Evolutionary conservation across 805 yeast genomes (phyloP), one percentile per base, ranked within the genome.

Genomic region (Zygosaccharomyces siamensis): DNA sequence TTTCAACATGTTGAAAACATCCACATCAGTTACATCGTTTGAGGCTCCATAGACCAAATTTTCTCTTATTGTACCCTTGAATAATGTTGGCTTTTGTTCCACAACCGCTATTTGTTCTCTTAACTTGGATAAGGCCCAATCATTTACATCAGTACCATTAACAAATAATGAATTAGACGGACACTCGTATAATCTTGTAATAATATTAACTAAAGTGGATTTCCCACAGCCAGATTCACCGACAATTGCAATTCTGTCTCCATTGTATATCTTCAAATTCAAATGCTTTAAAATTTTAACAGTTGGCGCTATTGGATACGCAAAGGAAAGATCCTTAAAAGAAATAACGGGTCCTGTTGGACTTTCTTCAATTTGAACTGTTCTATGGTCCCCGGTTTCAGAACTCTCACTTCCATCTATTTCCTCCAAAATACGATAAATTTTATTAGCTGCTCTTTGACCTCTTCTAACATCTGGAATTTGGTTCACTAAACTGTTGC

Each of bases 201-300:
- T 53, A 10, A 90, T 56, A 1, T 75, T 70, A 0, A 80, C 67
- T 1, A 92, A 52, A 0, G 98, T 89, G 0, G 97, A 85, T 65
- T 93, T 93, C 0, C 99, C 99, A 11, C 84, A 77, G 0, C 99
- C 99, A 1, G 97, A 87, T 31, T 78, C 80, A 0, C 99, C 99
- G 3, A 83, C 79, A 1, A 93, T 65, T 0, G 87, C 93, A 18
- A 85, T 71, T 0, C 78, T 70, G 48, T 80, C 78, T 16, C 79
- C 77, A 8, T 68, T 57, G 0, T 58, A 26, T 1, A 90, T 62
- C 0, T 50, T 38, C 28, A 84, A 67, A 7, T 66, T 63, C 5
- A 86, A 56, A 27, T 73, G 57, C 1, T 69, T 64, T 28, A 84
- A 70, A 3, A 77, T 69, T 5, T 47, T 48, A 3, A 59, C 52